These are phyloP conservation scores for Myxozyma vanderwaltii DNA, from an alignment of 805 yeast species.

Conservation along the genomic window DNA sequence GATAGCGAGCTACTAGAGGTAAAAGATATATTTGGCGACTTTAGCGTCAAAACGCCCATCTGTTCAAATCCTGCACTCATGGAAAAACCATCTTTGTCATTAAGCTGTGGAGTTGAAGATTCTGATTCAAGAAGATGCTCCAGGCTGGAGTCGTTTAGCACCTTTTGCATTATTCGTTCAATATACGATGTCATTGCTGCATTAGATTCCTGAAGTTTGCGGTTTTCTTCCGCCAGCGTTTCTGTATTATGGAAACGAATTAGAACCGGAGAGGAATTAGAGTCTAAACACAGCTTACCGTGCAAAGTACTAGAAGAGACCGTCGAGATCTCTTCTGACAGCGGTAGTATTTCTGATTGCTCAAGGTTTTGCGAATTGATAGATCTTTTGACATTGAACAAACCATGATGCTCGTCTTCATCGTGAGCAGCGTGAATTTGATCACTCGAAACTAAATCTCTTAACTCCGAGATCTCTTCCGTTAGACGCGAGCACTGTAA, in stretches of 20 bases:
- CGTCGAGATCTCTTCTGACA: conserved; percentile 22
- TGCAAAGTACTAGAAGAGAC: neutral
- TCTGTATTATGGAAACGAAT: neutral
- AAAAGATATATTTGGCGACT: neutral
- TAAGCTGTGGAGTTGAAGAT: conserved; percentile 5
- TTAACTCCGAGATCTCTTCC: conserved; percentile 7
- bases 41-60: neutral
- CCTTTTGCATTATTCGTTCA: conserved; percentile 27
- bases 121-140: conserved; percentile 29
- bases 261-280: neutral
- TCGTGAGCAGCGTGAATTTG: neutral
- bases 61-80: neutral
- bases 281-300: neutral
- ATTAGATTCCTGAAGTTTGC: conserved; percentile 19
- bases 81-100: neutral
- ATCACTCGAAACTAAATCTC: neutral
- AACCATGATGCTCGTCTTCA: neutral
- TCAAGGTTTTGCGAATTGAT: neutral
- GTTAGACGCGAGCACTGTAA: conserved; percentile 2
- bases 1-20: neutral
- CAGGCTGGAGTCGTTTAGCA: conserved; percentile 18
- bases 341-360: neutral
- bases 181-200: conserved; percentile 25
- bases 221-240: conserved; percentile 15
- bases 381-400: neutral